These are phyloP conservation scores for Casaregolazyma lundiana DNA, from an alignment of 1,139 yeast species.

Conservation along the genomic window DNA sequence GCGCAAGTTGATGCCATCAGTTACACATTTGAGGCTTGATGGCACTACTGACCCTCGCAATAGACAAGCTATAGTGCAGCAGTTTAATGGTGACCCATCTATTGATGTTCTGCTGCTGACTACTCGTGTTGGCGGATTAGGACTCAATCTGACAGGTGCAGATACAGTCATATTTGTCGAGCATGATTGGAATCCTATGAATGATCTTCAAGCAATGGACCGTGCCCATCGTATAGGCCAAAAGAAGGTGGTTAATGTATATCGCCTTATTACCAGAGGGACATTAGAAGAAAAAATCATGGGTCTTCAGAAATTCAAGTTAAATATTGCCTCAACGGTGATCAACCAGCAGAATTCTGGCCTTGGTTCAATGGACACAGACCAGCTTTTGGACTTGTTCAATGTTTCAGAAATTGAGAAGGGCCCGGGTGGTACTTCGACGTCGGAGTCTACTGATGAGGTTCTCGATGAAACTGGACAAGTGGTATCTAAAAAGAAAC, in stretches of 20 bases:
- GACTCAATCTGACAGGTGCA: slow-evolving; percentile 95
- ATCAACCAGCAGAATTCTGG: slow-evolving; percentile 97
- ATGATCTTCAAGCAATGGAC: slow-evolving; percentile 98
- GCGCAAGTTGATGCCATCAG: slow-evolving; percentile 80
- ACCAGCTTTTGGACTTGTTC: slow-evolving; percentile 85
- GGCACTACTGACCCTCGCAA: slow-evolving; percentile 93
- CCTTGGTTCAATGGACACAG: slow-evolving; percentile 92
- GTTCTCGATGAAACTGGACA: slow-evolving; percentile 52
- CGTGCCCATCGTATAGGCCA: slow-evolving; percentile 98
- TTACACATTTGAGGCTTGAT: slow-evolving; percentile 90
- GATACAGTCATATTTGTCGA: slow-evolving; percentile 98
- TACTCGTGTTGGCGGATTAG: slow-evolving; percentile 97
- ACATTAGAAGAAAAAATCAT: slow-evolving; percentile 96
- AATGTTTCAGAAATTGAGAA: slow-evolving; percentile 48
- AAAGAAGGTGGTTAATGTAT: slow-evolving; percentile 93
- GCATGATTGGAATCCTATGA: slow-evolving; percentile 99
- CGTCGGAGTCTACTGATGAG: slow-evolving; percentile 29
- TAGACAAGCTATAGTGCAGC: slow-evolving; percentile 85
- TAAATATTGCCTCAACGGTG: slow-evolving; percentile 94
- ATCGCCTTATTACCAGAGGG: slow-evolving; percentile 83
- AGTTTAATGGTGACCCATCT: slow-evolving; percentile 94
- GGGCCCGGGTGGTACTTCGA: slow-evolving; percentile 37
- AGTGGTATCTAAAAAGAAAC: slow-evolving; percentile 42
- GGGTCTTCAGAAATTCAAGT: slow-evolving; percentile 97
- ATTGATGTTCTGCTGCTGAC: slow-evolving; percentile 89